Conservation (phyloP, 202 grass and related monocot species). For the Hordeum pubiflorum region DNA sequence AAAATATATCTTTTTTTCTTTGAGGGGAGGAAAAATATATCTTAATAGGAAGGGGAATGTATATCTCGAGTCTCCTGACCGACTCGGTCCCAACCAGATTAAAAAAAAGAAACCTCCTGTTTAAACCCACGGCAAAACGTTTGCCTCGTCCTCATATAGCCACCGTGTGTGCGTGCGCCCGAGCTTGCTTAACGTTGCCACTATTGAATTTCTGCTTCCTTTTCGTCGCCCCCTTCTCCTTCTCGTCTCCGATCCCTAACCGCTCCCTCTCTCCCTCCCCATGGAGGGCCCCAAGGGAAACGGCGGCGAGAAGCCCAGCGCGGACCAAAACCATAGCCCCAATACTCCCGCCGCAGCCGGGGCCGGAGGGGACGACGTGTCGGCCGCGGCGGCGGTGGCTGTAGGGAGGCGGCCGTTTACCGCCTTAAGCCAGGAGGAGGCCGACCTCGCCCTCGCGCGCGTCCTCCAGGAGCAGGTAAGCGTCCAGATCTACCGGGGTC, state of each 20-base stretch:
- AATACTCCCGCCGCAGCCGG: not conserved
- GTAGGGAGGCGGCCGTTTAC: conserved; percentile 66
- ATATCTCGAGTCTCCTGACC: no score
- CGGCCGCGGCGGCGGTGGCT: not conserved
- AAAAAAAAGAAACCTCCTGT: no score
- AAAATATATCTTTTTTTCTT: no score
- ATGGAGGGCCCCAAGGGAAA: conserved; percentile 53
- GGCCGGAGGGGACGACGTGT: not conserved
- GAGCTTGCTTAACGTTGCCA: conserved; percentile 1
- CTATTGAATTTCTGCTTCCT: not conserved
- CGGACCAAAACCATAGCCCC: conserved; percentile 35
- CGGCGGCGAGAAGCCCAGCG: conserved; percentile 24
- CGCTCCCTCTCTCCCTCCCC: not conserved
- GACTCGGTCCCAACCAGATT: no score
- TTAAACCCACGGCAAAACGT: not conserved
- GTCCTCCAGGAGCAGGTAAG: conserved; percentile 87
- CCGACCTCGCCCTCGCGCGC: conserved; percentile 88
- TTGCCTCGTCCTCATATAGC: not conserved
- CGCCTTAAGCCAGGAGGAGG: conserved; percentile 84
- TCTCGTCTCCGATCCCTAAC: not conserved
- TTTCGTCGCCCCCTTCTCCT: not conserved
- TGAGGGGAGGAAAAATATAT: no score
- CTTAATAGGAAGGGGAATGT: no score
- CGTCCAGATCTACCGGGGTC: not conserved
- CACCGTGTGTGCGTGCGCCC: not conserved